Percentiles rank a stretch among this genome's conserved stretches.
phyloP scores from a whole-genome alignment of 2,329 filamentous ascomycete genomes.

The Microcera coccophila region DNA sequence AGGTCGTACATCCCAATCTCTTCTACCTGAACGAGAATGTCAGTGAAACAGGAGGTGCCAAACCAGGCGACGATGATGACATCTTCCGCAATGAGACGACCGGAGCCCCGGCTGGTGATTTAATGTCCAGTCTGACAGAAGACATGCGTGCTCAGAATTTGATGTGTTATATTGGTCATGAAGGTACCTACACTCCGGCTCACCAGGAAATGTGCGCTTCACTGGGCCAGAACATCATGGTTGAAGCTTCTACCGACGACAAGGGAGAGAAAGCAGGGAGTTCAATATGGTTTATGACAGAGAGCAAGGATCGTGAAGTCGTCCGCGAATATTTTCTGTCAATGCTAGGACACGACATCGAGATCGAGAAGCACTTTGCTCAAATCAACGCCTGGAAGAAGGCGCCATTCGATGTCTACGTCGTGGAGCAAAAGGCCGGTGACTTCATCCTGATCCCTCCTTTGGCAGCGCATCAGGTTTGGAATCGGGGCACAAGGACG shows the following conservation, averaged over 20 bases:
- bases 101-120: slow-evolving; percentile 73
- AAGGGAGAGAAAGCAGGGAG: slow-evolving; percentile 78
- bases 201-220: slow-evolving; percentile 98
- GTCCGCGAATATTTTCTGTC: slow-evolving; percentile 94
- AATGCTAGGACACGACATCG: slow-evolving; percentile 90
- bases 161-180: slow-evolving; percentile 97
- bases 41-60: slow-evolving; percentile 35
- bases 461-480: slow-evolving; percentile 92
- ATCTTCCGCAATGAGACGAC: slow-evolving; percentile 49
- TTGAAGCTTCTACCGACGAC: slow-evolving; percentile 73
- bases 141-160: slow-evolving; percentile 92
- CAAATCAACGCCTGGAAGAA: slow-evolving; percentile 94
- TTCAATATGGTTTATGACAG: slow-evolving; percentile 98
- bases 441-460: slow-evolving; percentile 94
- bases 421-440: slow-evolving; percentile 84
- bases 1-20: slow-evolving; percentile 73
- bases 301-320: slow-evolving; percentile 83
- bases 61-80: slow-evolving; percentile 33
- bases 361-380: slow-evolving; percentile 95
- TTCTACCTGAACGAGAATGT: slow-evolving; percentile 88
- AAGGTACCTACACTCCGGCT: slow-evolving; percentile 92
- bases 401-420: slow-evolving; percentile 86
- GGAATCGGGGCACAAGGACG: slow-evolving; percentile 92
- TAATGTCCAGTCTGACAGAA: slow-evolving; percentile 87
- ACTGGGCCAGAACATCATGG: slow-evolving; percentile 96